A percentile compares a stretch with the other conserved stretches of the same genome.
These are phyloP conservation scores for Coemansia umbellata DNA, from an alignment of 192 early-diverging fungal genomes.

Conservation along the genomic window DNA sequence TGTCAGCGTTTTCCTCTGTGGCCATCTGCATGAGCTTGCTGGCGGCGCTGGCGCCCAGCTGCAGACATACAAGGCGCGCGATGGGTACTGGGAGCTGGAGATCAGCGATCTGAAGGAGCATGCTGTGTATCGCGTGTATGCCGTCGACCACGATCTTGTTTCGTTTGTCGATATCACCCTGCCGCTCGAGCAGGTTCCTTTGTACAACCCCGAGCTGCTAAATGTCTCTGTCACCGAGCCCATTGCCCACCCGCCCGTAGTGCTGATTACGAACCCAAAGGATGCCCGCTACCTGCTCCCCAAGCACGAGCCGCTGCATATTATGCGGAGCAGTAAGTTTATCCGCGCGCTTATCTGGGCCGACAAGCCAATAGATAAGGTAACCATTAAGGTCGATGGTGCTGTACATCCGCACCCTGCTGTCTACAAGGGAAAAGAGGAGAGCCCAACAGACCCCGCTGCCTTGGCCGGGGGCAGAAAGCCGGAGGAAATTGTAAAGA, in stretches of 20 bases:
- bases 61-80: constrained; percentile 62
- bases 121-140: constrained; percentile 78
- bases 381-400: constrained; percentile 56
- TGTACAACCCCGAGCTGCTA: constrained; percentile 37
- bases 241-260: constrained; percentile 64
- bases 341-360: constrained; percentile 79
- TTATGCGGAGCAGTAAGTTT: constrained; percentile 60
- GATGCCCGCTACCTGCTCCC: constrained; percentile 73
- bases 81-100: constrained; percentile 75
- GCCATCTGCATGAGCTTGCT: constrained; percentile 79
- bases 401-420: constrained; percentile 39
- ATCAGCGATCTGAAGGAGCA: constrained; percentile 88
- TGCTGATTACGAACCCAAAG: constrained; percentile 86
- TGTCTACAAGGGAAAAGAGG: constrained; percentile 48
- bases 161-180: constrained; percentile 73
- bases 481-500: constrained; percentile 45
- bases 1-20: constrained; percentile 78
- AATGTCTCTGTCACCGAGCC: constrained; percentile 3
- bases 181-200: constrained; percentile 59
- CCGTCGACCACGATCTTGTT: constrained; percentile 82
- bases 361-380: constrained; percentile 28
- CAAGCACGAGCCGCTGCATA: constrained; percentile 63
- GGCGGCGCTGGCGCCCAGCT: constrained; percentile 53
- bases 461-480: not conserved
- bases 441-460: constrained; percentile 8